These are phyloP conservation scores for Trichoderma asperellum DNA, from an alignment of 2,329 filamentous ascomycete genomes.

Conservation along the genomic window DNA sequence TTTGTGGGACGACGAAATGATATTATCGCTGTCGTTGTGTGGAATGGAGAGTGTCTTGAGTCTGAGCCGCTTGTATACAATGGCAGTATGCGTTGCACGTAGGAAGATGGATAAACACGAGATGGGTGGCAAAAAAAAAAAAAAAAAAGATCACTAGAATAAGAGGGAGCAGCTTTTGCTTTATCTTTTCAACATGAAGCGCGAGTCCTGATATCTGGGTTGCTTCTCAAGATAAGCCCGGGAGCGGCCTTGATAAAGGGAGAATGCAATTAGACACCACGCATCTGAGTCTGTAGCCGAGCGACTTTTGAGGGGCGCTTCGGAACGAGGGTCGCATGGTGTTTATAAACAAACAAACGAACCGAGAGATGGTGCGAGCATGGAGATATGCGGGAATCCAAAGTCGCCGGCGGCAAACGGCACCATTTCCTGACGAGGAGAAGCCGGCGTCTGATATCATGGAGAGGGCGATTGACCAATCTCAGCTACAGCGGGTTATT, in stretches of 20 bases:
- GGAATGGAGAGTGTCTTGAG: neutral
- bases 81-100: neutral
- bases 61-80: neutral
- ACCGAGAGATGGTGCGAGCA: neutral
- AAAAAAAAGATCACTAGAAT: neutral
- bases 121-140: neutral
- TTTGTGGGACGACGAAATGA: neutral
- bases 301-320: neutral
- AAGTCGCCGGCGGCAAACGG: neutral
- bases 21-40: neutral
- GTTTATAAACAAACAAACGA: conserved; percentile 1
- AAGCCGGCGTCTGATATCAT: conserved; percentile 20
- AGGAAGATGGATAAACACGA: neutral
- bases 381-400: conserved; percentile 6
- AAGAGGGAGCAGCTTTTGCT: conserved; percentile 6
- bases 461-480: conserved; percentile 19
- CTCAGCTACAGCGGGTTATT: conserved; percentile 18
- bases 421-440: conserved; percentile 9
- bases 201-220: neutral
- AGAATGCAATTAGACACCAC: conserved; percentile 18
- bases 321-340: conserved; percentile 6
- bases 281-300: neutral
- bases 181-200: neutral
- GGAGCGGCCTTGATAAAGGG: conserved; percentile 8
- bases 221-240: conserved; percentile 1